Conservation (phyloP, 139 green algal genomes). For the Eudorina sp. region DNA sequence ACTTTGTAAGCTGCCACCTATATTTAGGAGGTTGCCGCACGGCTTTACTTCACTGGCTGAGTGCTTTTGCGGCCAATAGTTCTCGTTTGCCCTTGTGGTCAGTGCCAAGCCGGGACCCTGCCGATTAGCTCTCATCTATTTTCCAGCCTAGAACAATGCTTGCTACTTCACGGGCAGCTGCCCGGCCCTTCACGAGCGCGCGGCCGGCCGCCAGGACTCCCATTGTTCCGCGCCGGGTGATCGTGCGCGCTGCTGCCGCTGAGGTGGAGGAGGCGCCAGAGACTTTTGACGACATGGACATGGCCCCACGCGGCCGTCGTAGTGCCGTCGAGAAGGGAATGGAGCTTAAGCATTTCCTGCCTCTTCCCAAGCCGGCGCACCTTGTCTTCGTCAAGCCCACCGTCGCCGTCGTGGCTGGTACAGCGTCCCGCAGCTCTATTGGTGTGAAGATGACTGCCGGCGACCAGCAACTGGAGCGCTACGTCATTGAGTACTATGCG, state of each 20-base stretch:
- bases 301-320: constrained; percentile 24
- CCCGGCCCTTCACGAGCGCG: constrained; percentile 40
- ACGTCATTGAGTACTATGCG: constrained; percentile 74
- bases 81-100: background rate
- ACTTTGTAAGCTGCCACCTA: background rate
- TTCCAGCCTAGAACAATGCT: constrained; percentile 19
- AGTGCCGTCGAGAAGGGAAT: constrained; percentile 45
- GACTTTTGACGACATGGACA: constrained; percentile 5
- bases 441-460: constrained; percentile 74
- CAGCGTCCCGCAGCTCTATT: constrained; percentile 59
- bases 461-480: constrained; percentile 70
- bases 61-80: background rate
- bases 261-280: background rate
- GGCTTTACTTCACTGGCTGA: constrained; percentile 9
- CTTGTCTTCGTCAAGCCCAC: constrained; percentile 78
- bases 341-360: constrained; percentile 73
- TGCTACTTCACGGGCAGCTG: constrained; percentile 29
- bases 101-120: background rate
- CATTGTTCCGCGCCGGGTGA: constrained; percentile 15
- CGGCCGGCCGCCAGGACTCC: constrained; percentile 43
- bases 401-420: constrained; percentile 69
- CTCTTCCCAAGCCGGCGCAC: constrained; percentile 71
- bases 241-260: constrained; percentile 29
- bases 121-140: background rate
- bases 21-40: background rate